Percentiles rank a stretch among this genome's conserved stretches.
These are phyloP conservation scores for Amaranthus hypochondriacus DNA, from an alignment of 148 eudicot genomes.

Conservation along the genomic window DNA sequence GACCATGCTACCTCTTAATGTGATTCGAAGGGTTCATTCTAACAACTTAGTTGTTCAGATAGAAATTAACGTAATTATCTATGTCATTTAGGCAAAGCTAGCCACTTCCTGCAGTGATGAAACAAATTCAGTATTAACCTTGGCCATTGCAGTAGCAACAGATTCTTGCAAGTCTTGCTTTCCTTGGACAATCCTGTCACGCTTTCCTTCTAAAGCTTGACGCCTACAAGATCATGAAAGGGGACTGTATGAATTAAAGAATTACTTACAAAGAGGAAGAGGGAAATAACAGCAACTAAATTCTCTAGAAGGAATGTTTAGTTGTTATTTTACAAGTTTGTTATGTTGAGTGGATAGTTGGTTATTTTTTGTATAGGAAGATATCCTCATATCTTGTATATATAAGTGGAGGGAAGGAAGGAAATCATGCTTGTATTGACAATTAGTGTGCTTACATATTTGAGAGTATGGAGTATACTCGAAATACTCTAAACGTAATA, in stretches of 20 bases:
- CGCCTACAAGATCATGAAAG: slow-evolving; percentile 33
- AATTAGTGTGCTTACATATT: too few species aligned
- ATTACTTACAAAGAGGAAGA: too few species aligned
- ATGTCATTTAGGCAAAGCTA: not conserved
- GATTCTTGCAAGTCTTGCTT: slow-evolving; percentile 37
- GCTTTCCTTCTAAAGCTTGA: slow-evolving; percentile 38
- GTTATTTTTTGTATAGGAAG: too few species aligned
- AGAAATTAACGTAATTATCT: not conserved
- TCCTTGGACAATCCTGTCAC: slow-evolving; percentile 32
- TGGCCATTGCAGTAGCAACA: slow-evolving; percentile 45
- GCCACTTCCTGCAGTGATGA: slow-evolving; percentile 47
- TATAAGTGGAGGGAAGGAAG: too few species aligned
- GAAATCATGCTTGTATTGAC: too few species aligned
- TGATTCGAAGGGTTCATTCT: not conserved
- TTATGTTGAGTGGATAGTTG: too few species aligned
- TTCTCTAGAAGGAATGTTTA: too few species aligned
- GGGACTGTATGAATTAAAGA: not conserved
- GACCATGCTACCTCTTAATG: not conserved
- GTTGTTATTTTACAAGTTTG: too few species aligned
- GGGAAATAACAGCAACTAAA: too few species aligned
- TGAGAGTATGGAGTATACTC: too few species aligned
- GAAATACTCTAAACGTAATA: too few species aligned
- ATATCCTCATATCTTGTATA: too few species aligned
- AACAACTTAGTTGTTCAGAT: not conserved
- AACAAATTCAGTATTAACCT: slow-evolving; percentile 53